A percentile compares a stretch with the other conserved stretches of the same genome.
These are phyloP conservation scores for Leishmania martiniquensis DNA, from an alignment of 208 protist genomes.

Conservation along the genomic window DNA sequence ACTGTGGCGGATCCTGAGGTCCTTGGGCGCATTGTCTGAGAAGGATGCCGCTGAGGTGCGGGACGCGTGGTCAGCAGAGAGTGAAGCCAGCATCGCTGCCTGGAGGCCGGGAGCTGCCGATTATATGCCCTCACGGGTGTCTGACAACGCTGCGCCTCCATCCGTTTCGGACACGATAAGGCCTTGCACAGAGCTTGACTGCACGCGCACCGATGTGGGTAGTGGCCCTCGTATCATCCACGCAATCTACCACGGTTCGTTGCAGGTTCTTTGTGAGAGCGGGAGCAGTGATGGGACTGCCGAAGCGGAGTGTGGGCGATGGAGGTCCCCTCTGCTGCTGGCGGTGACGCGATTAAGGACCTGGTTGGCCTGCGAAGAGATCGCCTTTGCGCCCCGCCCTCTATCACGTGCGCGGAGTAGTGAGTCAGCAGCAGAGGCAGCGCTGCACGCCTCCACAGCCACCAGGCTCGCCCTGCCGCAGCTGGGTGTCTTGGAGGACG, in stretches of 20 bases:
- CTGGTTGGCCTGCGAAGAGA: constrained; percentile 14
- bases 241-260: not conserved
- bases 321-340: not conserved
- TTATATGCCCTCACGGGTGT: not conserved
- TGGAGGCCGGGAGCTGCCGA: not conserved
- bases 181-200: not conserved
- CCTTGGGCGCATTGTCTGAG: not conserved
- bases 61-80: constrained; percentile 11
- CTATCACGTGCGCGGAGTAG: not conserved
- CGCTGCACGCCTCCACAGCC: not conserved
- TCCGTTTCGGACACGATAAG: not conserved
- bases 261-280: not conserved
- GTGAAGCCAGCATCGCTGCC: not conserved
- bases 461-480: not conserved
- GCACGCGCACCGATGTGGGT: not conserved
- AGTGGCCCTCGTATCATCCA: not conserved
- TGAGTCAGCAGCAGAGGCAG: not conserved
- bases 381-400: not conserved
- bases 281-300: not conserved
- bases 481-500: constrained; percentile 21
- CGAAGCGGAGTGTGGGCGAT: not conserved
- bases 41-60: constrained; percentile 24
- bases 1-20: constrained; percentile 16
- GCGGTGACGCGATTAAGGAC: constrained; percentile 14
- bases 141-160: not conserved